Evolutionary conservation across 306 rosid species (phyloP), one percentile per base, ranked within the genome.

Genomic region (Echinosophora koreensis): DNA sequence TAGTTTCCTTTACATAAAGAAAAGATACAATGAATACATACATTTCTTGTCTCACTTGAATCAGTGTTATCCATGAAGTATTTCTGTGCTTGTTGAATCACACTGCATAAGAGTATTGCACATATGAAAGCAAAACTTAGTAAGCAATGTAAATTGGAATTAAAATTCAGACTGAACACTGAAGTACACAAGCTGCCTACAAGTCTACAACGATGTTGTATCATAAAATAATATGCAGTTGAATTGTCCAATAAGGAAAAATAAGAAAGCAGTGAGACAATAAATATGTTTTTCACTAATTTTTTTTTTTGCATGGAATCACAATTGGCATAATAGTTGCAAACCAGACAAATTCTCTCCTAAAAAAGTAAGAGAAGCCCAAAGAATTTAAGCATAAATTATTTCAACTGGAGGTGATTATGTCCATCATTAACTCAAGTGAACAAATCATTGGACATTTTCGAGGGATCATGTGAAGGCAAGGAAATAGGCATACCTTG

Each of bases 1-100:
- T 46, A 70, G 57, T 17, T 55, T 74, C 35, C 62, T 38, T 49
- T 58, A 66, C 55, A 77, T 54, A 60, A 46, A 59, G 77, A 55
- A 67, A 69, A 67, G 49, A 73, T 60, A 22, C 22, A 22, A 22
- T 22, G 22, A 22, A 22, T 22, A 76, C 92, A 39, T 81, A 94
- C 98, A 86, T 89, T 90, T 88, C 98, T 81, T 8, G 97, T 69
- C 81, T 89, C 93, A 66, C 73, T 81, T 59, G 97, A 60, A 66
- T 94, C 96, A 64, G 79, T 72, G 64, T 65, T 84, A 90, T 90
- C 96, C 63, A 83, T 54, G 65, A 90, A 81, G 69, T 84, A 85
- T 69, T 87, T 94, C 63, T 94, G 97, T 28, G 88, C 85, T 88
- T 94, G 96, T 78, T 90, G 94, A 79, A 92, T 92, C 78, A 86